phyloP scores from a whole-genome alignment of 2,329 filamentous ascomycete species.

The Chaetoscypha palmicola region DNA sequence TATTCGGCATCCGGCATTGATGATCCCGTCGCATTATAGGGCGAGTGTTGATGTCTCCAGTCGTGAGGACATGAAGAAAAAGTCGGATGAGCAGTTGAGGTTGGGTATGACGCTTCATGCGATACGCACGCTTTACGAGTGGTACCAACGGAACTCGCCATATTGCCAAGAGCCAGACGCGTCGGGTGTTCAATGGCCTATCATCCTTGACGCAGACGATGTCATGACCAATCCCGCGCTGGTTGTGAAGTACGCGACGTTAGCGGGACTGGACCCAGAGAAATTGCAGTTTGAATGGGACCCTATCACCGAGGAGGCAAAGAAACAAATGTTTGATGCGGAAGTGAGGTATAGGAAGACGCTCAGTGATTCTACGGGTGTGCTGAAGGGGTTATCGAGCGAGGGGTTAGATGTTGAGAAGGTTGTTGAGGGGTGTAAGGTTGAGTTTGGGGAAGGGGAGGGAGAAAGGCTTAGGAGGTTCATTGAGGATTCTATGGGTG shows the following conservation, averaged over 20 bases:
- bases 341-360: conserved; percentile 26
- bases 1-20: conserved; percentile 35
- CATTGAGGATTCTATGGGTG: conserved; percentile 31
- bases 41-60: background rate
- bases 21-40: conserved; percentile 30
- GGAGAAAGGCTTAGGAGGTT: conserved; percentile 14
- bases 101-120: conserved; percentile 23
- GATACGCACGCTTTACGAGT: conserved; percentile 33
- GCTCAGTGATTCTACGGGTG: conserved; percentile 29
- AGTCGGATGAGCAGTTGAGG: background rate
- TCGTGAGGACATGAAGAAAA: background rate
- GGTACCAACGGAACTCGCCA: conserved; percentile 4
- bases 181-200: conserved; percentile 17
- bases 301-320: background rate
- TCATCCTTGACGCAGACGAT: conserved; percentile 34
- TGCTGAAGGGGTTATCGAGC: conserved; percentile 30
- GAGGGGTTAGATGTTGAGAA: conserved; percentile 28
- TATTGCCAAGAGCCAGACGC: conserved; percentile 23
- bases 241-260: conserved; percentile 25
- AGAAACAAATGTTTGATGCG: background rate
- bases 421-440: conserved; percentile 32
- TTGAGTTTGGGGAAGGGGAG: conserved; percentile 20
- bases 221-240: conserved; percentile 31
- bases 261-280: conserved; percentile 29
- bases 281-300: conserved; percentile 31